phyloP scores from a whole-genome alignment of 1,284 basidiomycete genomes.

The Puccinia hordei region DNA sequence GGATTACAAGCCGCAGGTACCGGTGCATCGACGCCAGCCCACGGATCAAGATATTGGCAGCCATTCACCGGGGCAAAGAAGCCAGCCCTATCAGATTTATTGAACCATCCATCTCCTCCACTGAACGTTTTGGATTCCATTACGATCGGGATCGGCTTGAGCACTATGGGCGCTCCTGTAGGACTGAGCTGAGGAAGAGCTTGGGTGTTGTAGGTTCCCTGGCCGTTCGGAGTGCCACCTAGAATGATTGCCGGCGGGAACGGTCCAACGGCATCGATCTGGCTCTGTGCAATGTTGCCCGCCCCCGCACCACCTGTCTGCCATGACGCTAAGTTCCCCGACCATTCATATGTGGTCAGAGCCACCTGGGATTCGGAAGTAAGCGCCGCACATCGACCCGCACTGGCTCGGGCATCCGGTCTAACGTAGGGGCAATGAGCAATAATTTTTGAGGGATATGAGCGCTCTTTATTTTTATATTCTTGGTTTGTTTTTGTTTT shows the following conservation, averaged over 20 bases:
- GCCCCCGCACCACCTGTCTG: constrained; percentile 37
- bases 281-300: constrained; percentile 28
- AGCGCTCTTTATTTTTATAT: too few species aligned
- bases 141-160: constrained; percentile 38
- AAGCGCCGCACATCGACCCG: constrained; percentile 21
- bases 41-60: constrained; percentile 50
- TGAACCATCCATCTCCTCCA: constrained; percentile 31
- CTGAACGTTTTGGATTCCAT: constrained; percentile 5
- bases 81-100: constrained; percentile 17
- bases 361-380: constrained; percentile 3
- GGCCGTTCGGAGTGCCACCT: constrained; percentile 27
- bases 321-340: constrained; percentile 31
- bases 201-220: constrained; percentile 34
- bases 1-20: constrained; percentile 21
- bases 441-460: too few species aligned
- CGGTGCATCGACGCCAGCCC: constrained; percentile 16
- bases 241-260: constrained; percentile 41
- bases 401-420: constrained; percentile 43
- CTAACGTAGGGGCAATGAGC: neutral
- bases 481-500: too few species aligned
- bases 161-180: constrained; percentile 13
- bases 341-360: constrained; percentile 15
- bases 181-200: constrained; percentile 21
- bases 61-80: constrained; percentile 31
- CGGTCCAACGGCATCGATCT: constrained; percentile 27